These are phyloP conservation scores for Lathyrus aphaca DNA, from an alignment of 306 rosid genomes.

Conservation along the genomic window DNA sequence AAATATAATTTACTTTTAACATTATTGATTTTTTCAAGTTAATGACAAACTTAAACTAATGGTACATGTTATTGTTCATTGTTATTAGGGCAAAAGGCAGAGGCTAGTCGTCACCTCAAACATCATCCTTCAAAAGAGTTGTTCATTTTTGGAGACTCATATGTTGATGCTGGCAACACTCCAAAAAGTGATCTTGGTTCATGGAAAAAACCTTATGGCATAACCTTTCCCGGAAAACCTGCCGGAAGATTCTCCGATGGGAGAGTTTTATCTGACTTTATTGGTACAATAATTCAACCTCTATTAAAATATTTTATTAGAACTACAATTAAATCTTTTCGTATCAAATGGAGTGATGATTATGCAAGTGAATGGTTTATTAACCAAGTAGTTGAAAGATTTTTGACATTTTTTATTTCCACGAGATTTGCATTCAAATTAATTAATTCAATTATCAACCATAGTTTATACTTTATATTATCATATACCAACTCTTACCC, in stretches of 20 bases:
- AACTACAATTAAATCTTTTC: background rate
- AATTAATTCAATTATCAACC: too few species aligned
- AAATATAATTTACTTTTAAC: background rate
- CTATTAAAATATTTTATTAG: too few species aligned
- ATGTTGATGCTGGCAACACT: slow-evolving; percentile 34
- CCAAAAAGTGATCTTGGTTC: background rate
- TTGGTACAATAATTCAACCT: background rate
- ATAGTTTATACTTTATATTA: too few species aligned
- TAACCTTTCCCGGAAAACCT: slow-evolving; percentile 29
- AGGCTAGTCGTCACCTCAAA: slow-evolving; percentile 6
- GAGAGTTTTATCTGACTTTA: slow-evolving; percentile 28
- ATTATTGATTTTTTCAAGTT: background rate
- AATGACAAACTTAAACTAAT: background rate
- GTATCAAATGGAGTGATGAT: too few species aligned
- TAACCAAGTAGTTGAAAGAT: too few species aligned
- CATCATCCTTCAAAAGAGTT: slow-evolving; percentile 16
- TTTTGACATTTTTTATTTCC: too few species aligned
- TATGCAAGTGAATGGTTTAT: too few species aligned
- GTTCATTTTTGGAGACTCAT: slow-evolving; percentile 42
- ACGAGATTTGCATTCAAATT: too few species aligned
- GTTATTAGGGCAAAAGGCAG: slow-evolving; percentile 1
- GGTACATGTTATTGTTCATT: background rate
- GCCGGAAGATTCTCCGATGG: slow-evolving; percentile 41
- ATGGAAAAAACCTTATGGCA: slow-evolving; percentile 36
- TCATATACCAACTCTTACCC: too few species aligned